phyloP scores from a whole-genome alignment of 306 rosid genomes.

The Amphicarpaea edgeworthii region DNA sequence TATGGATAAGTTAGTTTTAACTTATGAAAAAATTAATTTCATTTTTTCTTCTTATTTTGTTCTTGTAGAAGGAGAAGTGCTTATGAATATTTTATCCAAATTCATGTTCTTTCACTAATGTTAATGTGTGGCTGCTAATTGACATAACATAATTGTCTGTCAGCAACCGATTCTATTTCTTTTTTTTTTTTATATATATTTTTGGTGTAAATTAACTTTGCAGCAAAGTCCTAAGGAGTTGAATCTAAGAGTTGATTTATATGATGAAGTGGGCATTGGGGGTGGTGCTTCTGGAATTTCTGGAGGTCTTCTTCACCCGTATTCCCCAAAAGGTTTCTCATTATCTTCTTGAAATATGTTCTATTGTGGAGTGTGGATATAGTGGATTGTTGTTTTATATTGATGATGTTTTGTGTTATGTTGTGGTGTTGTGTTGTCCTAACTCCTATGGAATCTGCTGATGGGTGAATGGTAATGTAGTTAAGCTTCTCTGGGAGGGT shows the following conservation, averaged over 20 bases:
- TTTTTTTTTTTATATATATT: neutral
- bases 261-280: constrained; percentile 85
- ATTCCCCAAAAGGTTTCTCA: constrained; percentile 84
- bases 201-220: constrained; percentile 38
- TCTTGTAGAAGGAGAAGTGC: too few relatives aligned
- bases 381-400: constrained; percentile 29
- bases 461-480: constrained; percentile 48
- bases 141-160: neutral
- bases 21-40: too few relatives aligned
- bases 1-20: too few relatives aligned
- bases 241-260: constrained; percentile 65
- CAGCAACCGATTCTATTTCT: neutral
- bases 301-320: constrained; percentile 95
- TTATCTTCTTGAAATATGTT: constrained; percentile 15
- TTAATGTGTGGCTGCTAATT: neutral
- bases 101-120: neutral
- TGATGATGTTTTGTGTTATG: neutral
- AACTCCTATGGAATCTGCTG: constrained; percentile 22
- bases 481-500: constrained; percentile 80
- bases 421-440: too few relatives aligned
- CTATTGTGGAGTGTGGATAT: neutral
- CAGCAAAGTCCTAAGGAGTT: constrained; percentile 77
- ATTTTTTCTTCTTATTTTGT: too few relatives aligned
- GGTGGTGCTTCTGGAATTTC: constrained; percentile 96
- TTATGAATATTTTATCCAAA: neutral